Base-by-base conservation (phyloP, 345 rosid species). In the Kernera saxatilis region DNA sequence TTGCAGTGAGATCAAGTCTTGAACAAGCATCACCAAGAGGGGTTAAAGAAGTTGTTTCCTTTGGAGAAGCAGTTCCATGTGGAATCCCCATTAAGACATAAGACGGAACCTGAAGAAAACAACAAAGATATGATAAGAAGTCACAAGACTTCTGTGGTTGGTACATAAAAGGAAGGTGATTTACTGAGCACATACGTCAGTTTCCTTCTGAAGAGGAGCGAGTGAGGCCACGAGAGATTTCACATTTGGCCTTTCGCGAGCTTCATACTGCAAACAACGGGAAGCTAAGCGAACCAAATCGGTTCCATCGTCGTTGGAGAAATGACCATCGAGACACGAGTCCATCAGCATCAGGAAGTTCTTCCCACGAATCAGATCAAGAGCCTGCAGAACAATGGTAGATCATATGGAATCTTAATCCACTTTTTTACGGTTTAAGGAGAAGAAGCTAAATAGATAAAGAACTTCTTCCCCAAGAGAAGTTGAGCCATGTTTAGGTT, bases 221-320 rank as follows among this genome's bases (percentile, higher is more conserved):
- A 90, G 90, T 46, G 92, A 80, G 46, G 73, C 64, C 59, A 88
- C 97, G 40, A 88, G 90, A 80, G 94, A 88, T 73, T 86, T 90
- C 41, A 85, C 85, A 57, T 86, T 88, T 4, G 97, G 97, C 86
- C 97, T 90, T 80, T 90, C 94, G 67, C 94, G 94, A 71, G 94
- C 77, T 80, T 90, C 97, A 61, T 84, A 86, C 77, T 88, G 94
- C 78, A 90, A 79, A 79, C 97, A 90, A 35, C 97, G 91, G 2
- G 97, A 83, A 52, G 94, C 97, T 76, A 90, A 73, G 7, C 90
- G 84, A 63, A 88, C 88, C 74, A 88, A 45, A 64, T 90, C 97
- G n/a, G 94, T 86, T 80, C 94, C 94, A 84, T 90, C 94, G 64
- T 90, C 88, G 30, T 86, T 90, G 50, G 97, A 90, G 82, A 88